Evolutionary conservation across 164 flowering plant genomes (phyloP), one percentile per base, ranked within the genome.

Genomic region (Houttuynia cordata): DNA sequence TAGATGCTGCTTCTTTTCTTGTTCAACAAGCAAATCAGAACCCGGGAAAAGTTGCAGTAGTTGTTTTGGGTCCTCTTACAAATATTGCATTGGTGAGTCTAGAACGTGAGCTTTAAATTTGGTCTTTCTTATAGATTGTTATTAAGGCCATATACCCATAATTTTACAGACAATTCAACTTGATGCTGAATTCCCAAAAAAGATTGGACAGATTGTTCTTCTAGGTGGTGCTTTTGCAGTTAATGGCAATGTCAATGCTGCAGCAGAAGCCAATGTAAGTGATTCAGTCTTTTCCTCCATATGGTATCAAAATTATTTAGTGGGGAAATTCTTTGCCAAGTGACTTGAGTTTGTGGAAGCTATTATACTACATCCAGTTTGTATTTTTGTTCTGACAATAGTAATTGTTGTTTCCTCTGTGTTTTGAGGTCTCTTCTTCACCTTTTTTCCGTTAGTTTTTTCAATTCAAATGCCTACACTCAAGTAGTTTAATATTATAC

Each of bases 241-340:
- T 64, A 87, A 87, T 71, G 97, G 97, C 61, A 92, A 89, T 77
- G 98, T 89, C 17, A 89, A 92, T 73, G 96, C 98, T n/a, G 96
- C 98, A 20, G 80, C 96, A 22, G 98, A 92, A 67, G 96, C 98
- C 65, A 92, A 92, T 79, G 97, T 92, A 73, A 71, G 88, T 67
- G 10, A 51, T 10, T 8, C n/a, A 17, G 4, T 30, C 10, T 62
- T 42, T 17, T 21, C 17, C 7, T 51, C 4, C 10, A 12, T 37
- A 52, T 37, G 14, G 56, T 50, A 50, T 10, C 14, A 6, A 30
- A 30, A 30, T 30, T 2, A 30, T 30, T 30, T 30, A 30, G 4
- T 30, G 37, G 37, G 37, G 6, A 30, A 30, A 6, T 30, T 30
- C 37, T 30, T 30, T 6, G 6, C 37, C 6, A 30, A 30, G 37